Conservation (phyloP, 495 filamentous ascomycete species). For the Xylaria nigripes region DNA sequence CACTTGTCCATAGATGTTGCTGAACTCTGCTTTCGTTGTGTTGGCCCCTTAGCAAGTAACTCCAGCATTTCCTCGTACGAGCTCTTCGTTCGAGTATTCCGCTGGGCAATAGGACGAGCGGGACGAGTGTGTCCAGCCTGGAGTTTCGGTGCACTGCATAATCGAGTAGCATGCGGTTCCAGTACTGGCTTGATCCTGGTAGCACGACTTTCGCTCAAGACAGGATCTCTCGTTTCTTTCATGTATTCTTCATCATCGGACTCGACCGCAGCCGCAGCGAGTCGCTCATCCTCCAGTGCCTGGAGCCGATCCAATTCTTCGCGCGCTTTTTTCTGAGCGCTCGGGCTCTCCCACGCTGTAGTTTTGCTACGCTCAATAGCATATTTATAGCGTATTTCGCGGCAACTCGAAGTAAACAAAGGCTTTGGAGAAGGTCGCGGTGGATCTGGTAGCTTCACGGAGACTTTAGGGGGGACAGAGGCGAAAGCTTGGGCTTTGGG, state of each 20-base stretch:
- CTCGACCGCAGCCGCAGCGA: not conserved
- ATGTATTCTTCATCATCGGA: not conserved
- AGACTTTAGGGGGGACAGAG: not conserved
- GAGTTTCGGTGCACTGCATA: not conserved
- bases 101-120: not conserved
- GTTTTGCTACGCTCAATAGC: conserved; percentile 15
- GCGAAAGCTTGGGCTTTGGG: not conserved
- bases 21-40: conserved; percentile 10
- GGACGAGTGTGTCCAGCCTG: conserved; percentile 1
- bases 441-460: not conserved
- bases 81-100: conserved; percentile 6
- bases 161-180: not conserved
- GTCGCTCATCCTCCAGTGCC: conserved; percentile 10
- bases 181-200: not conserved
- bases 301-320: conserved; percentile 12
- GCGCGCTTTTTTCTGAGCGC: conserved; percentile 9
- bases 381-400: conserved; percentile 14
- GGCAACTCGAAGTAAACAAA: conserved; percentile 13
- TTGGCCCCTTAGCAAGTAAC: conserved; percentile 8
- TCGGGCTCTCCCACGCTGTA: conserved; percentile 13
- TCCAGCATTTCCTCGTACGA: conserved; percentile 24
- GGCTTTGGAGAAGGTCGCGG: conserved; percentile 13
- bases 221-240: not conserved
- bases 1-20: not conserved
- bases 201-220: not conserved